These are phyloP conservation scores for Chlorella sp. DNA, from an alignment of 139 green algal genomes.

Conservation along the genomic window DNA sequence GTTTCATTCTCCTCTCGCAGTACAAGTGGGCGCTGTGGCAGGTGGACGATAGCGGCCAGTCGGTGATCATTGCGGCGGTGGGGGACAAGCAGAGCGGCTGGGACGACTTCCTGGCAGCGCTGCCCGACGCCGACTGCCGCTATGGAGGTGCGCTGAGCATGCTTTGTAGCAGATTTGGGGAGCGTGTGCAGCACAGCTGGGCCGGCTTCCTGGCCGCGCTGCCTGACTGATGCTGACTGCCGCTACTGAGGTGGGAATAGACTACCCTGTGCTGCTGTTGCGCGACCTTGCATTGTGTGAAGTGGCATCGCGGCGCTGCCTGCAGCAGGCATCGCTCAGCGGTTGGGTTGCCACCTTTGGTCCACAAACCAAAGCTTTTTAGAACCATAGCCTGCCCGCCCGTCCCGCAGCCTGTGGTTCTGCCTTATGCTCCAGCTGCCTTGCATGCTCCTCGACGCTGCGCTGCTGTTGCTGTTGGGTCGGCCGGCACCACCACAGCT, in stretches of 20 bases:
- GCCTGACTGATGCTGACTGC: too few species aligned
- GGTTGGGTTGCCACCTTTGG: background rate
- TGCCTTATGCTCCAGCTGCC: too few species aligned
- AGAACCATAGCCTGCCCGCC: background rate
- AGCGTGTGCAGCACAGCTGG: too few species aligned
- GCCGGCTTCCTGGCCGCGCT: too few species aligned
- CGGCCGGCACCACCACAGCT: background rate
- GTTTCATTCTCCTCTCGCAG: conserved; percentile 37
- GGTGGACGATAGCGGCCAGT: conserved; percentile 73
- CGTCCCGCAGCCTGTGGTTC: background rate
- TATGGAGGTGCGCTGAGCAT: conserved; percentile 90
- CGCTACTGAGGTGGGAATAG: too few species aligned
- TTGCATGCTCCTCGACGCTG: too few species aligned
- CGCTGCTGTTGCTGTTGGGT: too few species aligned
- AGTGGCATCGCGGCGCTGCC: background rate
- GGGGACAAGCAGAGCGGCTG: conserved; percentile 67
- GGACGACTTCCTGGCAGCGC: conserved; percentile 68
- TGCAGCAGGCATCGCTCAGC: background rate
- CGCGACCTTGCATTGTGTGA: too few species aligned
- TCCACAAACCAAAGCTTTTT: background rate
- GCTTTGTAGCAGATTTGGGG: too few species aligned
- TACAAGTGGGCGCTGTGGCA: conserved; percentile 84
- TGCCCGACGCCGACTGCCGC: conserved; percentile 78
- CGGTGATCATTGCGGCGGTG: conserved; percentile 75
- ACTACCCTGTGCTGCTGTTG: too few species aligned